phyloP scores from a whole-genome alignment of 805 yeast species.

The Ogataea dorogensis region DNA sequence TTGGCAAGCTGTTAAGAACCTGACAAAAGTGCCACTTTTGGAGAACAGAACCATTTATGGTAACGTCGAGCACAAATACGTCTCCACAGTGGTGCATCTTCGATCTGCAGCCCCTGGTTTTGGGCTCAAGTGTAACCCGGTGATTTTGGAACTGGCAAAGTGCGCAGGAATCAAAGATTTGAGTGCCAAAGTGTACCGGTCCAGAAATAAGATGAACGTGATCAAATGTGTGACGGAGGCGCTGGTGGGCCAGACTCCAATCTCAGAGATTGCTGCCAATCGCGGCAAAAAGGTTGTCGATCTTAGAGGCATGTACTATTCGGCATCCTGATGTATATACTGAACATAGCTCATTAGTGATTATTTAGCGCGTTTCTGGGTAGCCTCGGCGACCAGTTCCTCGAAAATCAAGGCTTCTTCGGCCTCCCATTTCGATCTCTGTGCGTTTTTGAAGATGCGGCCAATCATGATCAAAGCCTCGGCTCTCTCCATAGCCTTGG shows the following conservation, averaged over 20 bases:
- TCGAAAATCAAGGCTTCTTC: slow-evolving; percentile 92
- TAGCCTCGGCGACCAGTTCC: slow-evolving; percentile 86
- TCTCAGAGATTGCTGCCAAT: slow-evolving; percentile 83
- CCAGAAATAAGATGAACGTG: slow-evolving; percentile 93
- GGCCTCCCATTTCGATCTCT: slow-evolving; percentile 82
- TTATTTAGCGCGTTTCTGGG: slow-evolving; percentile 56
- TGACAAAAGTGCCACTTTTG: slow-evolving; percentile 77
- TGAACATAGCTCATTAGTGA: slow-evolving; percentile 17
- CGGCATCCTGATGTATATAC: slow-evolving; percentile 25
- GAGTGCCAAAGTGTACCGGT: slow-evolving; percentile 86
- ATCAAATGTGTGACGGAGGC: slow-evolving; percentile 89
- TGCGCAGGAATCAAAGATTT: slow-evolving; percentile 93
- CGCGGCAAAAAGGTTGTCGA: slow-evolving; percentile 96
- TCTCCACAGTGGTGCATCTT: slow-evolving; percentile 78
- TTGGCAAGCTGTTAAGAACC: slow-evolving; percentile 89
- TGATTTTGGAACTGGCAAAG: slow-evolving; percentile 86
- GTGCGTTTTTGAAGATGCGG: slow-evolving; percentile 58
- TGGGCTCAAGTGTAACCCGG: slow-evolving; percentile 88
- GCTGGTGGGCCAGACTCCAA: slow-evolving; percentile 68
- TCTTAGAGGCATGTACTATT: slow-evolving; percentile 83
- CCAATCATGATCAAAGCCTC: slow-evolving; percentile 76
- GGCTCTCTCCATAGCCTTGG: slow-evolving; percentile 71
- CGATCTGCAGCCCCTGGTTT: slow-evolving; percentile 91
- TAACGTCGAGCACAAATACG: slow-evolving; percentile 76
- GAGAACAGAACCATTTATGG: slow-evolving; percentile 92